Evolutionary conservation across 495 filamentous ascomycete genomes (phyloP).

Genomic region (Pyronema domesticum): DNA sequence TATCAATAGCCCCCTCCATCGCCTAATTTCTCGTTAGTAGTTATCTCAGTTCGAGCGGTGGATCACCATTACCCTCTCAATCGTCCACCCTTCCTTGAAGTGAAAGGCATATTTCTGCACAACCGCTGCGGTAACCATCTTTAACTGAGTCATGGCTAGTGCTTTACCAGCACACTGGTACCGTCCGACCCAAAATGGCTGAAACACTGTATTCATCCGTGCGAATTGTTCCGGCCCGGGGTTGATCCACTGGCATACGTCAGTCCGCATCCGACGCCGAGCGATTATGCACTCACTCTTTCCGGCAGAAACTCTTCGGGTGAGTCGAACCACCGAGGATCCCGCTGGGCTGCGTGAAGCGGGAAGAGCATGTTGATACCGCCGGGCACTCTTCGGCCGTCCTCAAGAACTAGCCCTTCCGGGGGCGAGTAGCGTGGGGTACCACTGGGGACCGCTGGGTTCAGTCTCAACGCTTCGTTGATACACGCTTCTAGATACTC

Average conservation of each 20-base stretch:
- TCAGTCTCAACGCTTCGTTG: slow-evolving; percentile 38
- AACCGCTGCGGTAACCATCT: slow-evolving; percentile 29
- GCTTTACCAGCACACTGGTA: slow-evolving; percentile 36
- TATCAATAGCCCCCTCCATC: slow-evolving; percentile 4
- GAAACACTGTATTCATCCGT: slow-evolving; percentile 35
- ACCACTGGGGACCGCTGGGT: slow-evolving; percentile 33
- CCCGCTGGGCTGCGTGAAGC: slow-evolving; percentile 7
- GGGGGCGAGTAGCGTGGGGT: slow-evolving; percentile 30
- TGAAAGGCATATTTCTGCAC: slow-evolving; percentile 29
- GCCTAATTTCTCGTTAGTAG: neutral
- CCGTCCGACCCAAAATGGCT: slow-evolving; percentile 34
- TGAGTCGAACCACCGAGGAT: slow-evolving; percentile 9
- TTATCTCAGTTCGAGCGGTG: neutral
- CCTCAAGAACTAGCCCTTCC: slow-evolving; percentile 31
- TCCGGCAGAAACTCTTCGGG: neutral
- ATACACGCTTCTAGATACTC: slow-evolving; percentile 32
- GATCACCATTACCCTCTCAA: slow-evolving; percentile 1
- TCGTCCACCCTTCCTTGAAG: slow-evolving; percentile 24
- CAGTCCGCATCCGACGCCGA: neutral
- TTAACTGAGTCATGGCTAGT: slow-evolving; percentile 35
- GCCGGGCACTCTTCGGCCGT: slow-evolving; percentile 33
- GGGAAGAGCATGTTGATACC: slow-evolving; percentile 25
- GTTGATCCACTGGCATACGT: slow-evolving; percentile 26
- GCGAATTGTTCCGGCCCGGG: slow-evolving; percentile 33
- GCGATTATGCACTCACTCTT: neutral